Percentiles rank a stretch among this genome's conserved stretches.
Evolutionary conservation across 1,284 basidiomycete species (phyloP).

Genomic region (Heterobasidion parviporum): DNA sequence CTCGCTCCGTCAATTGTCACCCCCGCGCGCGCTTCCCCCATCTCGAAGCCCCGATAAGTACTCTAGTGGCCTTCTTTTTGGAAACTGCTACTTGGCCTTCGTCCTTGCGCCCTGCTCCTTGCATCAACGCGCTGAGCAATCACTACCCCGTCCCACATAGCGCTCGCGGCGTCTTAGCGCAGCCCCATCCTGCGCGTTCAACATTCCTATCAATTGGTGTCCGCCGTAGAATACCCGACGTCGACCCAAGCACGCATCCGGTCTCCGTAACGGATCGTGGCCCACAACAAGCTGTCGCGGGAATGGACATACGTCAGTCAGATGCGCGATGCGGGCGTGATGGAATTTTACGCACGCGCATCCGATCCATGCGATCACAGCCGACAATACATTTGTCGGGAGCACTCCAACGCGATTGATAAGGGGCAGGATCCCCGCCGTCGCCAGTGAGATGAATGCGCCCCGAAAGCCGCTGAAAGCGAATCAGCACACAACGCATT

Average conservation of each 20-base stretch:
- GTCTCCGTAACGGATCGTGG: constrained; percentile 36
- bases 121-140: no score
- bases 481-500: neutral
- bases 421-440: constrained; percentile 39
- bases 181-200: neutral
- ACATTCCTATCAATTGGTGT: constrained; percentile 10
- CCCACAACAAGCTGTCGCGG: constrained; percentile 26
- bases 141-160: no score
- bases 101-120: no score
- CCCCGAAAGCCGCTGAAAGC: constrained; percentile 33
- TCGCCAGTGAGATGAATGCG: constrained; percentile 29
- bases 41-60: neutral
- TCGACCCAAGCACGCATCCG: constrained; percentile 38
- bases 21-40: no score
- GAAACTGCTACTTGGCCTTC: no score
- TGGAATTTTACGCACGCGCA: constrained; percentile 28
- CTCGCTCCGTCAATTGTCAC: no score
- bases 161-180: neutral
- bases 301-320: neutral
- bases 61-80: no score
- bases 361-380: constrained; percentile 33
- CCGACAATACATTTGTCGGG: constrained; percentile 39
- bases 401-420: constrained; percentile 47
- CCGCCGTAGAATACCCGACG: constrained; percentile 29
- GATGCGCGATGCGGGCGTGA: neutral